Evolutionary conservation across 371 early-diverging fungal species (phyloP).

Genomic region (Fennellomyces sp.): DNA sequence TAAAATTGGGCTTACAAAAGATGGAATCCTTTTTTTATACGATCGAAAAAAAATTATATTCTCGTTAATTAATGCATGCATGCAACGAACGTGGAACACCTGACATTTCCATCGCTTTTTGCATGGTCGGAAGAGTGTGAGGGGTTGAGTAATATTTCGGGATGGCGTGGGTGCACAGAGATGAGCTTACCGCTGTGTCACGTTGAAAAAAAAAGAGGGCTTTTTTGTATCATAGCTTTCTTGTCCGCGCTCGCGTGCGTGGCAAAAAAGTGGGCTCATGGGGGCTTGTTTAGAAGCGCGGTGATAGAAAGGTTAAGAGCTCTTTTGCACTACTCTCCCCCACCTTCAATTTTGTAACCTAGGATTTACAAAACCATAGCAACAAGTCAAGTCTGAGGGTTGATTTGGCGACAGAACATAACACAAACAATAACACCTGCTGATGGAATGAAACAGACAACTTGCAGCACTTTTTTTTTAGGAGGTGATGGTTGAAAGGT

Average conservation of each 20-base stretch:
- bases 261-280: background rate
- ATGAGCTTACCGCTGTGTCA: background rate
- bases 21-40: background rate
- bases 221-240: too few relatives aligned
- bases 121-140: background rate
- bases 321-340: too few relatives aligned
- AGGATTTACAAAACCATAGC: too few relatives aligned
- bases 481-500: background rate
- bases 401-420: background rate
- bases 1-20: background rate
- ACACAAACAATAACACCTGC: background rate
- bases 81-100: background rate
- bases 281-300: background rate
- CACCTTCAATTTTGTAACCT: too few relatives aligned
- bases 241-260: background rate
- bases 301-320: background rate
- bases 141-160: background rate
- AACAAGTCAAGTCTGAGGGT: background rate
- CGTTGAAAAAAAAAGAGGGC: background rate
- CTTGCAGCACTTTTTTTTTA: too few relatives aligned
- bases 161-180: background rate
- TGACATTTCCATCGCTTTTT: constrained; percentile 1
- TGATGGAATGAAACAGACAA: constrained; percentile 64
- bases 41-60: constrained; percentile 1
- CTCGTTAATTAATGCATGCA: constrained; percentile 4